phyloP scores from a whole-genome alignment of 2,329 filamentous ascomycete species.

The Fusarium tjaetaba region DNA sequence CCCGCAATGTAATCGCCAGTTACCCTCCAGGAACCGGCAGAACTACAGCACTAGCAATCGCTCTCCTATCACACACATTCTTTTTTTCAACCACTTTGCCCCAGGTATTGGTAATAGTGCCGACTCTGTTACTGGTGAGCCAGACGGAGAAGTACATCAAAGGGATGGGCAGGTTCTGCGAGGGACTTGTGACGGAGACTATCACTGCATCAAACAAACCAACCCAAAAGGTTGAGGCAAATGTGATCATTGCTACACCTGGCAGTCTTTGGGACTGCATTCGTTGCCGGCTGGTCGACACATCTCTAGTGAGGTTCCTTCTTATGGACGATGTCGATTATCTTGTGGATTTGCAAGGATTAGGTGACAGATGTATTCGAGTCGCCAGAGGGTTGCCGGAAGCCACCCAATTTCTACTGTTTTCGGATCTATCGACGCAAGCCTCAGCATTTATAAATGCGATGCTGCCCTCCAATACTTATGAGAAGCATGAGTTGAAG shows the following conservation, averaged over 20 bases:
- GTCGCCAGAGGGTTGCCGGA: accelerated
- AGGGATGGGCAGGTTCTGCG: neutral
- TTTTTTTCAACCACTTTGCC: neutral
- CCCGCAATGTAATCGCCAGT: neutral
- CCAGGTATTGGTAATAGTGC: neutral
- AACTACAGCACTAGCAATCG: neutral
- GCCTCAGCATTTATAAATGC: accelerated
- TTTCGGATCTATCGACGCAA: accelerated
- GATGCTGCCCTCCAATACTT: accelerated
- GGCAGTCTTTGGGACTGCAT: neutral
- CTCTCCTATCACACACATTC: neutral
- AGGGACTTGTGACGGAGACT: neutral
- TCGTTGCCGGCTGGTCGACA: accelerated
- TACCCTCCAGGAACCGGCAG: neutral
- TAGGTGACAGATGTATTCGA: accelerated
- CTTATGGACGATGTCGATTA: neutral
- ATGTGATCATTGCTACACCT: neutral
- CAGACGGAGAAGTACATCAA: neutral
- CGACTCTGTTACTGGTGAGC: accelerated
- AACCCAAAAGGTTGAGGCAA: neutral
- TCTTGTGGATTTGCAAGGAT: neutral
- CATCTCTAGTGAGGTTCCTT: neutral
- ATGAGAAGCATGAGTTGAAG: neutral
- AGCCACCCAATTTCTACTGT: neutral
- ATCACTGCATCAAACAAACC: neutral